Conservation (phyloP, 148 eudicot genomes). For the Gaultheria prostrata region DNA sequence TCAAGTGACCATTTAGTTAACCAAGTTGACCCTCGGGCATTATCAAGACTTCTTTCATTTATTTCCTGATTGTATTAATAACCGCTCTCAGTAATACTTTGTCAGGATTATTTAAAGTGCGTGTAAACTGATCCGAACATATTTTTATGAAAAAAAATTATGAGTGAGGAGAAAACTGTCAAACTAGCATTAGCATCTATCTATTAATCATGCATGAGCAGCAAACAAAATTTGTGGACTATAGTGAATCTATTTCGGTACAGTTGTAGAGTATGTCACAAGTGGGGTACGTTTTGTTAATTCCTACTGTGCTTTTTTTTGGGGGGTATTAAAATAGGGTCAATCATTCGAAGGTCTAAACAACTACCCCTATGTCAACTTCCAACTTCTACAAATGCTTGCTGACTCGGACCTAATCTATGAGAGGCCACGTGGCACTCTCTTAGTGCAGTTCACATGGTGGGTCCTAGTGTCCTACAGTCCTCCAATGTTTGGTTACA, state of each 20-base stretch:
- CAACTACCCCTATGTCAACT: background rate
- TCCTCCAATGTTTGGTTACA: background rate
- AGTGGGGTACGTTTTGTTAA: background rate
- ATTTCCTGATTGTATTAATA: too few species aligned
- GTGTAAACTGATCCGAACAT: too few species aligned
- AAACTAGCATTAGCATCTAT: background rate
- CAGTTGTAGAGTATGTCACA: background rate
- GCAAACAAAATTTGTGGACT: too few species aligned
- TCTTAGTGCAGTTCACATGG: background rate
- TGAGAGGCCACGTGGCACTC: background rate
- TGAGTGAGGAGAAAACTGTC: background rate
- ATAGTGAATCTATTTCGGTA: too few species aligned
- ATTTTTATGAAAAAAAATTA: too few species aligned
- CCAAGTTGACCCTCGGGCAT: too few species aligned
- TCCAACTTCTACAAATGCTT: conserved; percentile 12
- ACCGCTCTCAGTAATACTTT: too few species aligned
- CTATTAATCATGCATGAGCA: too few species aligned
- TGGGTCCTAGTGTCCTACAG: background rate
- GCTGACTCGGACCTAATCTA: background rate
- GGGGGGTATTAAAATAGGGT: background rate
- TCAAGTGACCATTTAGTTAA: too few species aligned
- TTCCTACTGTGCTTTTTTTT: background rate
- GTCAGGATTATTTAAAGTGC: too few species aligned
- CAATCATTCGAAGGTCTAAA: background rate
- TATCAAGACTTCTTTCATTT: too few species aligned